Conservation (phyloP, 1,284 basidiomycete species). For the Cutaneotrichosporon cutaneum region DNA sequence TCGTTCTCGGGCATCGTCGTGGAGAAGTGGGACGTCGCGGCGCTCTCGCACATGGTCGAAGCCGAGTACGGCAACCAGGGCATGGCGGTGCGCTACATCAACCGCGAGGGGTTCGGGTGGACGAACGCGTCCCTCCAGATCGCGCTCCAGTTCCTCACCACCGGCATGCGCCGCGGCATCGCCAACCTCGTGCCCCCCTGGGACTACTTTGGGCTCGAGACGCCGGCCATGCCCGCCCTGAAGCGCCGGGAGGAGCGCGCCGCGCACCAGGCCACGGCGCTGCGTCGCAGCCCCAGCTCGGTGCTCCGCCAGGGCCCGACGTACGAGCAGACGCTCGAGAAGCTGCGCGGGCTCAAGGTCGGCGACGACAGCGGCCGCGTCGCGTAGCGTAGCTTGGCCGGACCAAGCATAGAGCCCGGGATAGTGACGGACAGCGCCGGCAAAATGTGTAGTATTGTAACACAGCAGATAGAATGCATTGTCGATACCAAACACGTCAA, state of each 20-base stretch:
- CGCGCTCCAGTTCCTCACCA: conserved; percentile 89
- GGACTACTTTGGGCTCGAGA: conserved; percentile 50
- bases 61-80: conserved; percentile 81
- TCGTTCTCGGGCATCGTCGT: conserved; percentile 97
- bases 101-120: conserved; percentile 93
- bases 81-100: conserved; percentile 93
- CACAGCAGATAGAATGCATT: not conserved
- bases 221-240: conserved; percentile 59
- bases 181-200: conserved; percentile 66
- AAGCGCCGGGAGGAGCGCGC: conserved; percentile 43
- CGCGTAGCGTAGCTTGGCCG: not conserved
- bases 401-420: not conserved
- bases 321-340: conserved; percentile 11
- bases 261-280: not conserved
- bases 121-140: conserved; percentile 83
- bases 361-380: not conserved
- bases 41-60: conserved; percentile 7
- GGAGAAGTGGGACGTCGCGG: conserved; percentile 89
- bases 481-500: not conserved
- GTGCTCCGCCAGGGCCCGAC: conserved; percentile 6
- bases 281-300: not conserved
- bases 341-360: conserved; percentile 2
- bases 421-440: not conserved
- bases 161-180: conserved; percentile 89
- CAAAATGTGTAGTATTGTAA: conserved; percentile 3